These are phyloP conservation scores for Alternaria ethzedia DNA, from an alignment of 2,329 filamentous ascomycete genomes.

Conservation along the genomic window DNA sequence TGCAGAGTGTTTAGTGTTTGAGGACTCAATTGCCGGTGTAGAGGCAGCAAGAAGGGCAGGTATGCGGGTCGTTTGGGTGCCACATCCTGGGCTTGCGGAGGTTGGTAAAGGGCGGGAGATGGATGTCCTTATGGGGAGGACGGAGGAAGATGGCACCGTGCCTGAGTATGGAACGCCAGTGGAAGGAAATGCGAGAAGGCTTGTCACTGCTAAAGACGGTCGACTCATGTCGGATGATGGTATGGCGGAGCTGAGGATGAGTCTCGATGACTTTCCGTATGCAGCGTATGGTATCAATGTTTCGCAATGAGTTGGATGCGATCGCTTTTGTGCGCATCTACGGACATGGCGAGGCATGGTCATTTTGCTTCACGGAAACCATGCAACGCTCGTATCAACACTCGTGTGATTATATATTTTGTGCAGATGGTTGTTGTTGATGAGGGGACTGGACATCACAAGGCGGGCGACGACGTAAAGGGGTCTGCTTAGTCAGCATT, in stretches of 20 bases:
- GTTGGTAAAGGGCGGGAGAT: constrained; percentile 8
- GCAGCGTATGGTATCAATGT: not conserved
- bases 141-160: not conserved
- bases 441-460: no score
- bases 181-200: not conserved
- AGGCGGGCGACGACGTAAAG: no score
- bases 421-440: no score
- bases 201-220: not conserved
- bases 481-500: no score
- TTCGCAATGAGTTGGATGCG: no score
- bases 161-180: not conserved
- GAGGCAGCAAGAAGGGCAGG: constrained; percentile 2
- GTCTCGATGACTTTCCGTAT: constrained; percentile 6
- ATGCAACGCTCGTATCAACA: no score
- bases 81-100: constrained; percentile 5
- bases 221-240: constrained; percentile 2
- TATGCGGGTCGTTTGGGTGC: constrained; percentile 7
- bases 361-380: no score
- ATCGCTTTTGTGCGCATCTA: no score
- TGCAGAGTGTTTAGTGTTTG: constrained; percentile 8
- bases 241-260: not conserved
- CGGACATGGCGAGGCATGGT: no score
- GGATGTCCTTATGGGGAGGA: constrained; percentile 8
- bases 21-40: constrained; percentile 8
- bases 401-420: no score